These are phyloP conservation scores for Candida orba DNA, from an alignment of 805 yeast genomes.

Conservation along the genomic window DNA sequence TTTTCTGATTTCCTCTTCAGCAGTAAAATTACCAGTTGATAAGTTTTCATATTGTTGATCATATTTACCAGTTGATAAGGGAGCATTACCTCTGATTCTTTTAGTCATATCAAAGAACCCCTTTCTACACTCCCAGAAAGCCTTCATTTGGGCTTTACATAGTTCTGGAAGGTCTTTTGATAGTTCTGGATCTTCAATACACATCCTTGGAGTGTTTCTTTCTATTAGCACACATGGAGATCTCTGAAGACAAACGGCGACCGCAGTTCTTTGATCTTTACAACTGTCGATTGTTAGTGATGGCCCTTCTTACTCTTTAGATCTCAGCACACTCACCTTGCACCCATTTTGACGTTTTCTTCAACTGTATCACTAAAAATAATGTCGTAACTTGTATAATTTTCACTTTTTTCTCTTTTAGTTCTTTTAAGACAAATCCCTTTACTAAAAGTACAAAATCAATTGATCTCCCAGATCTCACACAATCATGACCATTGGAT, in stretches of 20 bases:
- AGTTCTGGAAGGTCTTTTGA: constrained; percentile 75
- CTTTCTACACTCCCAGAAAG: constrained; percentile 83
- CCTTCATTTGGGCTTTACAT: constrained; percentile 75
- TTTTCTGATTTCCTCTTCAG: constrained; percentile 73
- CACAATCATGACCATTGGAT: constrained; percentile 45
- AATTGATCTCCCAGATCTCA: neutral
- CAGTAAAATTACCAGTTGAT: constrained; percentile 74
- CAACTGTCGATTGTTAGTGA: constrained; percentile 45
- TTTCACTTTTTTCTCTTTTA: neutral
- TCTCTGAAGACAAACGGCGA: constrained; percentile 90
- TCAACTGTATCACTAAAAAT: neutral
- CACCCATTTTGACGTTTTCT: constrained; percentile 36
- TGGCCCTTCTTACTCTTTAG: neutral
- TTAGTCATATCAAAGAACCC: constrained; percentile 90
- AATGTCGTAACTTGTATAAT: neutral
- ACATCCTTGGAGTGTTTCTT: constrained; percentile 82
- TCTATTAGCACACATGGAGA: constrained; percentile 94
- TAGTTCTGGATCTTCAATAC: constrained; percentile 75
- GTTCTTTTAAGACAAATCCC: neutral
- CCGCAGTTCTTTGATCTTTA: constrained; percentile 89
- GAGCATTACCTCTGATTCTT: constrained; percentile 90
- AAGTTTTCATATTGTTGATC: constrained; percentile 81
- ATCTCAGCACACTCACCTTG: constrained; percentile 32
- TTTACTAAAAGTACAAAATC: neutral
- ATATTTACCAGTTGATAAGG: constrained; percentile 85